These are phyloP conservation scores for Malassezia caprae DNA, from an alignment of 1,284 basidiomycete species.

Conservation along the genomic window DNA sequence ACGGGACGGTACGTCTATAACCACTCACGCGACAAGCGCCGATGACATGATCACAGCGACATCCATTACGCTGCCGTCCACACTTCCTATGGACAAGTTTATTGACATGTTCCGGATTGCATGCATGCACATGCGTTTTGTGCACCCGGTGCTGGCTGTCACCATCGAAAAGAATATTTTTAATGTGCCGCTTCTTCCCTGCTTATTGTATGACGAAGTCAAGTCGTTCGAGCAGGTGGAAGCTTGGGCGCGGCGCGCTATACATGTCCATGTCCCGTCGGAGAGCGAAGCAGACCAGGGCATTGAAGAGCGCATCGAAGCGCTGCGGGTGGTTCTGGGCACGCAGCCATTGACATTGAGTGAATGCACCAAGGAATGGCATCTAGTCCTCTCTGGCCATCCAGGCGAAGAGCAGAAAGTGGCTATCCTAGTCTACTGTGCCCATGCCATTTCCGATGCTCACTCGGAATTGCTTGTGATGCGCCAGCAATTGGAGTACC, in stretches of 20 bases:
- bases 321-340: background rate
- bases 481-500: conserved; percentile 1
- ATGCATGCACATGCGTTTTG: conserved; percentile 6
- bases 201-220: background rate
- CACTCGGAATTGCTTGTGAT: conserved; percentile 3
- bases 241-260: background rate
- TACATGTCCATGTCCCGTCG: background rate
- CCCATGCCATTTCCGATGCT: conserved; percentile 16
- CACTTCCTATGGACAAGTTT: background rate
- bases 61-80: background rate
- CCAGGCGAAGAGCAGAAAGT: background rate
- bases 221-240: conserved; percentile 6
- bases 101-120: conserved; percentile 1
- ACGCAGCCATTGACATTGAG: background rate
- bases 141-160: conserved; percentile 2
- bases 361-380: background rate
- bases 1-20: conserved; percentile 1
- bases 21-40: background rate
- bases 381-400: conserved; percentile 1
- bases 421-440: conserved; percentile 5
- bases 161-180: conserved; percentile 5
- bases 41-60: conserved; percentile 16
- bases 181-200: conserved; percentile 1
- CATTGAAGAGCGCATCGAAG: conserved; percentile 1
- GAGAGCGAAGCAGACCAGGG: background rate